Percentiles rank a stretch among this genome's conserved stretches.
Conservation (phyloP, 2,329 filamentous ascomycete species). For the Fusarium liriodendri region DNA sequence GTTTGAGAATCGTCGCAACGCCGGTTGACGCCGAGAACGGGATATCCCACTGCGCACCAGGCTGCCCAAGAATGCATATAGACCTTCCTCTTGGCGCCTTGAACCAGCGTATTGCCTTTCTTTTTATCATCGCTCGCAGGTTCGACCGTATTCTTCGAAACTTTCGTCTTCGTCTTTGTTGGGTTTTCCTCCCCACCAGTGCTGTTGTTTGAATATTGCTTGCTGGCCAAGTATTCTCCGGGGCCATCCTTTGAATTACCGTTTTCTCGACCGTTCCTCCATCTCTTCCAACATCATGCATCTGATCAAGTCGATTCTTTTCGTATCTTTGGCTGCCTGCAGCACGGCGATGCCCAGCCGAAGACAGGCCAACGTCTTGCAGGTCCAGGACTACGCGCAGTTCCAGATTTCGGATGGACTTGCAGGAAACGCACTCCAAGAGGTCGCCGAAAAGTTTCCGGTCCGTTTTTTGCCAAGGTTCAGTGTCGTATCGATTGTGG, state of each 20-base stretch:
- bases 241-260: not conserved
- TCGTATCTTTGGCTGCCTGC: not conserved
- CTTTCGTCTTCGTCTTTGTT: not conserved
- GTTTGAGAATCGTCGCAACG: not conserved
- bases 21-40: not conserved
- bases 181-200: not conserved
- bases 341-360: not conserved
- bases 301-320: not conserved
- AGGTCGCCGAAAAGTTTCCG: constrained; percentile 67
- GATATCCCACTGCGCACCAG: not conserved
- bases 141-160: not conserved
- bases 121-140: not conserved
- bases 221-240: not conserved
- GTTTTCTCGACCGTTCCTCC: not conserved
- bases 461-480: constrained; percentile 42
- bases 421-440: constrained; percentile 63
- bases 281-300: not conserved
- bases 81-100: not conserved
- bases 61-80: not conserved
- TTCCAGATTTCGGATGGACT: constrained; percentile 64
- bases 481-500: not conserved
- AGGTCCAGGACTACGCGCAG: constrained; percentile 14
- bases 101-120: not conserved
- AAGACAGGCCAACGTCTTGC: constrained; percentile 15
- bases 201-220: constrained; percentile 40